Evolutionary conservation across 768 basidiomycete species (phyloP), one percentile per base, ranked within the genome.

Genomic region (Trametopsis cervina): DNA sequence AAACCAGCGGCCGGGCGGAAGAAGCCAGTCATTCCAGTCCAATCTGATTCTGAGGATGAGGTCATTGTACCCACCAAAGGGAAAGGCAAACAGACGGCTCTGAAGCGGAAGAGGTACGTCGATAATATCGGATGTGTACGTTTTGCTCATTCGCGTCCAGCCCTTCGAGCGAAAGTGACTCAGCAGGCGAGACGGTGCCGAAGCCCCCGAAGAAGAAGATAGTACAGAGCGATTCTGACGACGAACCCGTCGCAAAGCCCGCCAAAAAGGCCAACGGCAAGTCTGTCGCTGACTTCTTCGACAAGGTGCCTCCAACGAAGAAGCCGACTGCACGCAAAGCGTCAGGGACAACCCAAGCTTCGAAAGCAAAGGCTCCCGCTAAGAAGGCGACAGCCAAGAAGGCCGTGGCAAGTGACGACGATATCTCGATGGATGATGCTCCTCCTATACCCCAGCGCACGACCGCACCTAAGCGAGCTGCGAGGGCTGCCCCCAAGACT

Each of bases 71-170:
- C 59, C 22, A 69, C 63, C 26, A 78, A 77, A 49, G 70, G 61
- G 29, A 80, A 77, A 54, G 70, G 65, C 2, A 70, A 69, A 57
- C 60, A 62, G 15, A 55, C 58, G 0, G 40, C 54, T 0, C 22
- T 43, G 38, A 89, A 89, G 65, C 79, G 85, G 37, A 90, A 89
- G 65, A 85, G 77, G 87, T 83, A 43, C 25, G 70, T 62, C 21
- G 9, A 40, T 40, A 4, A 9, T 20, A 12, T 47, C n/a, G 39
- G 0, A 2, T 17, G 13, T 26, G n/a, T 9, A 23, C 29, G 4
- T 20, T 44, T 11, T 38, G 20, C 21, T 35, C 27, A 29, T 39
- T 4, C 22, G n/a, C 21, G 12, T n/a, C 3, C 24, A 51, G 50
- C 21, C 50, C 50, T 18, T 27, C 29, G 2, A 49, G 48, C 40